A percentile compares a stretch with the other conserved stretches of the same genome.
phyloP scores from a whole-genome alignment of 2,329 filamentous ascomycete species.

The Trichoderma lentiforme region DNA sequence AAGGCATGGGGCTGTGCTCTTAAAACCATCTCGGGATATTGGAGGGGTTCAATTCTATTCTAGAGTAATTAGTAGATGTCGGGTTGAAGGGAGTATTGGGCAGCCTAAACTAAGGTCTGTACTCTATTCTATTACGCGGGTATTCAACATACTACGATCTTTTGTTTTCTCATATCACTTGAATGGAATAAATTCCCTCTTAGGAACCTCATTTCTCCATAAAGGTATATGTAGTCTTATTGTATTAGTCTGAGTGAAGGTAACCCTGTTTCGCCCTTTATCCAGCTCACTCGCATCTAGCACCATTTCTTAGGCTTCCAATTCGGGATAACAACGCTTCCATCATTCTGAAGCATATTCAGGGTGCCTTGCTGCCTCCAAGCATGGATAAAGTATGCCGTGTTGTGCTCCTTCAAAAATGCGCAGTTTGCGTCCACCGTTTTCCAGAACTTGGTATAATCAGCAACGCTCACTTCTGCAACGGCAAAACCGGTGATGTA shows the following conservation, averaged over 20 bases:
- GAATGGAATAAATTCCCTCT: not conserved
- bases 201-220: not conserved
- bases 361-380: constrained; percentile 20
- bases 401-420: constrained; percentile 18
- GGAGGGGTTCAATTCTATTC: not conserved
- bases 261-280: no score
- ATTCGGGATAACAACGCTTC: constrained; percentile 19
- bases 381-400: constrained; percentile 21
- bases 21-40: not conserved
- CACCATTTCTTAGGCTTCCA: constrained; percentile 19
- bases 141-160: not conserved
- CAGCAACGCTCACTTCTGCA: constrained; percentile 16
- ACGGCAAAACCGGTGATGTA: constrained; percentile 1
- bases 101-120: no score
- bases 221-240: no score
- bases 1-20: not conserved
- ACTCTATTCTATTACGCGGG: not conserved
- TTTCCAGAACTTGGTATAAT: constrained; percentile 22
- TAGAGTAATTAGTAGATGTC: not conserved
- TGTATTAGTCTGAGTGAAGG: no score
- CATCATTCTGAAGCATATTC: constrained; percentile 20
- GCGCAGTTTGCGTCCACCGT: constrained; percentile 20
- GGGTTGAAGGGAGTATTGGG: no score
- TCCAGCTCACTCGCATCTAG: not conserved
- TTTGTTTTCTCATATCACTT: not conserved